A percentile compares a stretch with the other conserved stretches of the same genome.
phyloP scores from a whole-genome alignment of 345 rosid genomes.

The Hibiscus trionum region DNA sequence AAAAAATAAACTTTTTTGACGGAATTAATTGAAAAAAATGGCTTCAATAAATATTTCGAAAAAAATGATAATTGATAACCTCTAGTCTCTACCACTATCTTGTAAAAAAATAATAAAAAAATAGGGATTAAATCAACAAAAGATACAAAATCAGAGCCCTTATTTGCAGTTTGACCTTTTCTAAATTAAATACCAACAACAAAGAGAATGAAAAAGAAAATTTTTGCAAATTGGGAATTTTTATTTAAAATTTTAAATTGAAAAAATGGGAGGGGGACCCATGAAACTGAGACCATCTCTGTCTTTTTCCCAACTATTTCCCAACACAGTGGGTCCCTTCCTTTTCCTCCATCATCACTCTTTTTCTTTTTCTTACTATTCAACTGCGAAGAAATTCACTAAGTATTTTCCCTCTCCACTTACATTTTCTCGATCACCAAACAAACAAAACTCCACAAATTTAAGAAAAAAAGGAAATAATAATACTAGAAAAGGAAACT shows the following conservation, averaged over 20 bases:
- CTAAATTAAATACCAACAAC: neutral
- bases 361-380: conserved; percentile 9
- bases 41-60: no score
- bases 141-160: neutral
- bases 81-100: no score
- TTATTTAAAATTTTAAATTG: neutral
- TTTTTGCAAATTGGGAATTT: neutral
- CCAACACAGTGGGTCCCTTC: conserved; percentile 17
- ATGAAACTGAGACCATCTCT: conserved; percentile 17
- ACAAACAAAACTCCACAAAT: neutral
- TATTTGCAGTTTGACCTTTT: neutral
- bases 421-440: neutral
- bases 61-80: no score
- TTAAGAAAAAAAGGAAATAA: neutral
- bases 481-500: neutral
- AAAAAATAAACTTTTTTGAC: no score
- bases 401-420: neutral
- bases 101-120: no score
- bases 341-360: conserved; percentile 16
- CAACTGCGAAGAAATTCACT: conserved; percentile 18
- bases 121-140: neutral
- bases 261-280: conserved; percentile 8
- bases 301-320: conserved; percentile 19
- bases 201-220: neutral
- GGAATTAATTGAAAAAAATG: no score